phyloP scores from a whole-genome alignment of 2,329 filamentous ascomycete species.

The Calonectria henricotiae region DNA sequence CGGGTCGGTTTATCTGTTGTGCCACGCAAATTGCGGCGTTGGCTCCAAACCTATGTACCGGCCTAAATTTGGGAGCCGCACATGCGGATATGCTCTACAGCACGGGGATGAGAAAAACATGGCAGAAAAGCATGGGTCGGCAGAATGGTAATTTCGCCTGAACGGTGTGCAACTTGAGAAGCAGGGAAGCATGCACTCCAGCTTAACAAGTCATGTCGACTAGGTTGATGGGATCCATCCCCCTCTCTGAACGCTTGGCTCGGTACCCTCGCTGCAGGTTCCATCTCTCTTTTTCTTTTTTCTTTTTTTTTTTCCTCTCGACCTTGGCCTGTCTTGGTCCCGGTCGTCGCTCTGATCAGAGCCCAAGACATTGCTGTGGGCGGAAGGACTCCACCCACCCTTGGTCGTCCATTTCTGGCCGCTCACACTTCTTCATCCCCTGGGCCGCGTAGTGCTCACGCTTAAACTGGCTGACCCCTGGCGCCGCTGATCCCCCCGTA shows the following conservation, averaged over 20 bases:
- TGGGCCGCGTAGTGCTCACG: conserved; percentile 15
- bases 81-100: neutral
- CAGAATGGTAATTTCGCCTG: conserved; percentile 37
- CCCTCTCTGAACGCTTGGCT: conserved; percentile 17
- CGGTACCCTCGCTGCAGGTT: conserved; percentile 17
- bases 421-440: conserved; percentile 24
- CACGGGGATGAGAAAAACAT: conserved; percentile 3
- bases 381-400: conserved; percentile 36
- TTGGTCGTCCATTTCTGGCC: conserved; percentile 39
- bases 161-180: conserved; percentile 15
- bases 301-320: conserved; percentile 12
- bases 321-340: conserved; percentile 42
- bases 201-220: conserved; percentile 6
- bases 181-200: conserved; percentile 18
- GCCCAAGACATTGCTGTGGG: conserved; percentile 41
- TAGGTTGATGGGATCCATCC: conserved; percentile 35
- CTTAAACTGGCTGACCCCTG: conserved; percentile 22
- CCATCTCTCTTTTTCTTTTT: conserved; percentile 33
- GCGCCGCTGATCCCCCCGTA: conserved; percentile 34
- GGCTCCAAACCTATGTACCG: conserved; percentile 1
- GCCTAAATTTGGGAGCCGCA: neutral
- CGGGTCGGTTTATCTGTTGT: conserved; percentile 1
- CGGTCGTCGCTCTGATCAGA: conserved; percentile 46
- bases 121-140: conserved; percentile 4
- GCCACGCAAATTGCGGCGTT: conserved; percentile 23